phyloP scores from a whole-genome alignment of 2,329 filamentous ascomycete genomes.

The Ophiosphaerella korrae region DNA sequence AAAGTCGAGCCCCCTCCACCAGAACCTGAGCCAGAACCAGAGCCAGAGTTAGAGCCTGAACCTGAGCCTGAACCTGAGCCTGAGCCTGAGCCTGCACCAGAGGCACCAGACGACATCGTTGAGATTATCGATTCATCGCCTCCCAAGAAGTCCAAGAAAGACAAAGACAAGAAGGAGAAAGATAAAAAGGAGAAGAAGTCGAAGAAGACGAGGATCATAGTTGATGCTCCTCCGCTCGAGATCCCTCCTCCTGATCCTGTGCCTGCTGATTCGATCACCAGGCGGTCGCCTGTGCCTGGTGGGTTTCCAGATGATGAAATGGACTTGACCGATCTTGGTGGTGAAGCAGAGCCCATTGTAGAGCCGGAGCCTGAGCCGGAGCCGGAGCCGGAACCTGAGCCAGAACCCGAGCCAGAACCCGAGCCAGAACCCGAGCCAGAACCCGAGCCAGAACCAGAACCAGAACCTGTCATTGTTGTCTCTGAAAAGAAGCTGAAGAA shows the following conservation, averaged over 20 bases:
- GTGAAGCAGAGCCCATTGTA: constrained; percentile 8
- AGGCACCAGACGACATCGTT: constrained; percentile 28
- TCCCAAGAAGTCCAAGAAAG: constrained; percentile 39
- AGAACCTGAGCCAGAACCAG: constrained; percentile 9
- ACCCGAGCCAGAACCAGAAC: constrained; percentile 35
- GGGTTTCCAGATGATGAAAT: constrained; percentile 54
- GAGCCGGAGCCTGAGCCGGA: constrained; percentile 29
- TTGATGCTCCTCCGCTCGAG: constrained; percentile 23
- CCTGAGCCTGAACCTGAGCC: constrained; percentile 9
- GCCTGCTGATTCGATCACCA: constrained; percentile 34
- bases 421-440: constrained; percentile 39
- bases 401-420: too few species aligned
- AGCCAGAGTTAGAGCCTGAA: not conserved
- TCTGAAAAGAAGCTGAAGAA: constrained; percentile 27
- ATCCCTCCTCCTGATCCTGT: constrained; percentile 41
- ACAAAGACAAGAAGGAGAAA: constrained; percentile 31
- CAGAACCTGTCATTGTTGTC: constrained; percentile 35
- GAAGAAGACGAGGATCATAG: constrained; percentile 36
- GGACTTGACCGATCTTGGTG: constrained; percentile 38
- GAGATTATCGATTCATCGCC: constrained; percentile 37
- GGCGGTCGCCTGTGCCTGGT: constrained; percentile 51
- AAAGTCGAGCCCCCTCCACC: constrained; percentile 50
- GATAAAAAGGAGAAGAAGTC: constrained; percentile 36
- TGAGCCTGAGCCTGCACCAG: constrained; percentile 11
- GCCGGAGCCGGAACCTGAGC: constrained; percentile 29